A percentile compares a stretch with the other conserved stretches of the same genome.
These are phyloP conservation scores for Neurospora terricola DNA, from an alignment of 495 filamentous ascomycete genomes.

Conservation along the genomic window DNA sequence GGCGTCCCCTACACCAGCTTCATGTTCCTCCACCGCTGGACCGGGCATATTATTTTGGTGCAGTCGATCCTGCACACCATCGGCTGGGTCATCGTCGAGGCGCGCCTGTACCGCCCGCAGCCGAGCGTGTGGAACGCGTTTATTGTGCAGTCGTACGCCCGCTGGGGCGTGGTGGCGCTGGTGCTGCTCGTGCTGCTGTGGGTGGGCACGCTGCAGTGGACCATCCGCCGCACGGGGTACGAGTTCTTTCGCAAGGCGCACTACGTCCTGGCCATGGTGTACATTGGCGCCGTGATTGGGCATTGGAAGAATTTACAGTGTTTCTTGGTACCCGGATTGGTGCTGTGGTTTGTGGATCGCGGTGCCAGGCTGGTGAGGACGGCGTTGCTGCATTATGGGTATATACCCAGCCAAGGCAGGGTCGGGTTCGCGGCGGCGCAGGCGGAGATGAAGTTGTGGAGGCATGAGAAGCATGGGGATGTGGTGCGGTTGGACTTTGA, in stretches of 20 bases:
- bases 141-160: constrained; percentile 46
- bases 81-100: constrained; percentile 54
- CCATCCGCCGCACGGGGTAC: constrained; percentile 49
- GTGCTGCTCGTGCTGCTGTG: constrained; percentile 47
- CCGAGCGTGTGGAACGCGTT: constrained; percentile 41
- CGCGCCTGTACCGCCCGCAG: constrained; percentile 53
- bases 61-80: constrained; percentile 54
- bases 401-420: constrained; percentile 17
- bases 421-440: constrained; percentile 40
- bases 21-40: constrained; percentile 60
- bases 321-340: constrained; percentile 51
- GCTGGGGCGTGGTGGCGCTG: constrained; percentile 57
- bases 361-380: constrained; percentile 38
- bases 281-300: constrained; percentile 57
- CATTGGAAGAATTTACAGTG: constrained; percentile 54
- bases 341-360: constrained; percentile 48
- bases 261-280: constrained; percentile 54
- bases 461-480: constrained; percentile 39
- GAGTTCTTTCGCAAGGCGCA: constrained; percentile 58
- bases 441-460: constrained; percentile 38
- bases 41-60: constrained; percentile 52
- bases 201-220: constrained; percentile 41
- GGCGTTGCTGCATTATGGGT: constrained; percentile 43
- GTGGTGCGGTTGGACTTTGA: constrained; percentile 47
- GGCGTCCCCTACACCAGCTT: constrained; percentile 60